These are phyloP conservation scores for Euphorbia tirucalli DNA, from an alignment of 345 rosid genomes.

Conservation along the genomic window DNA sequence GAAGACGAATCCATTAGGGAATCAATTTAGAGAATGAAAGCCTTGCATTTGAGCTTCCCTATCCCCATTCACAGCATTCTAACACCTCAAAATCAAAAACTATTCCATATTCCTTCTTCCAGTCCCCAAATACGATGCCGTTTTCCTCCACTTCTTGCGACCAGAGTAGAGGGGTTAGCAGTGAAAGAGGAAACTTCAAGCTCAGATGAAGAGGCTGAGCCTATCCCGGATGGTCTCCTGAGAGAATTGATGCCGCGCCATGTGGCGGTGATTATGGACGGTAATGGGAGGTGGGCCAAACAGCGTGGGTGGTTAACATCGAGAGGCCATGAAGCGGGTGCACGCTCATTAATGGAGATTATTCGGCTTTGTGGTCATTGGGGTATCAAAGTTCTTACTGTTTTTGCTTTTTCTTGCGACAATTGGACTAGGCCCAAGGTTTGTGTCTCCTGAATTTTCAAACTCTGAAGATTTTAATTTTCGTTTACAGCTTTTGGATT, in stretches of 20 bases:
- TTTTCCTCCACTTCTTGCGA: not conserved
- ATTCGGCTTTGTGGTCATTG: conserved; percentile 49
- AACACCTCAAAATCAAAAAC: not conserved
- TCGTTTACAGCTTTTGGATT: not conserved
- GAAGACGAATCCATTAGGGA: too few relatives aligned
- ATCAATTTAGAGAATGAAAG: not conserved
- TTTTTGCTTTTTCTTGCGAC: conserved; percentile 78
- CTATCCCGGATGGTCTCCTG: conserved; percentile 45
- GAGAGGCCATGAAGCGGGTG: conserved; percentile 71
- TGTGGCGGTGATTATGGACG: conserved; percentile 85
- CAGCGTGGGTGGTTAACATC: conserved; percentile 46
- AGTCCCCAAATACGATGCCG: not conserved
- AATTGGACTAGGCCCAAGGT: conserved; percentile 80
- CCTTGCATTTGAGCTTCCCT: conserved; percentile 5
- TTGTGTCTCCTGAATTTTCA: not conserved
- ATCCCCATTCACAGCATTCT: not conserved
- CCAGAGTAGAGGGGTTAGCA: conserved; percentile 5
- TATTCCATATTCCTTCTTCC: not conserved
- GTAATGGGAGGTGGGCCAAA: conserved; percentile 74
- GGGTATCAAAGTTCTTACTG: conserved; percentile 71
- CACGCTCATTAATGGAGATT: conserved; percentile 50
- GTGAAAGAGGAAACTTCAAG: conserved; percentile 17
- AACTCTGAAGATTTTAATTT: not conserved
- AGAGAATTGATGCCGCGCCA: conserved; percentile 62
- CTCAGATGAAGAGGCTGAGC: conserved; percentile 19